Conservation (phyloP, 2,329 filamentous ascomycete species). For the Nannizziopsis barbatae region DNA sequence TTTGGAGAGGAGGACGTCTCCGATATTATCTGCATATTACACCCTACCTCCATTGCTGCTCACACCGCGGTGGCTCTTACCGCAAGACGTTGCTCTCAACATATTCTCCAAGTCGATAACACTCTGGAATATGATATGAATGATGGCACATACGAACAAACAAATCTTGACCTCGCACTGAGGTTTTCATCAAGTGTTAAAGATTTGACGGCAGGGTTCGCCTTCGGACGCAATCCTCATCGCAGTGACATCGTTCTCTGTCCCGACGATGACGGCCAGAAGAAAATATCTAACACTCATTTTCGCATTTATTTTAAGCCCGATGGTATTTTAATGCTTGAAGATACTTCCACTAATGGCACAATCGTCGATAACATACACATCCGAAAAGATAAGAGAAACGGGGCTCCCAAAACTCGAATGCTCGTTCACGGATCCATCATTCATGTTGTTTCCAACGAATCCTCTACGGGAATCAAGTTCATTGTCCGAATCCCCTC, state of each 20-base stretch:
- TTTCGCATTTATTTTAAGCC: slow-evolving; percentile 87
- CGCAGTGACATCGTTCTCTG: slow-evolving; percentile 63
- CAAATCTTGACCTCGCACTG: slow-evolving; percentile 56
- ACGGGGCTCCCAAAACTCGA: slow-evolving; percentile 38
- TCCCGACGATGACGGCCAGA: slow-evolving; percentile 53
- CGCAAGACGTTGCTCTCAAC: slow-evolving; percentile 42
- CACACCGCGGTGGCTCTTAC: slow-evolving; percentile 56
- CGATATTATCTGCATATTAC: slow-evolving; percentile 80
- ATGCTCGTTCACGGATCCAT: slow-evolving; percentile 63
- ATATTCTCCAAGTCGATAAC: slow-evolving; percentile 46
- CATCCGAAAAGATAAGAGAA: slow-evolving; percentile 44
- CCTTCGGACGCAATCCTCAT: slow-evolving; percentile 65
- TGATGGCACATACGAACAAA: slow-evolving; percentile 21
- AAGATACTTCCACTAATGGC: slow-evolving; percentile 92
- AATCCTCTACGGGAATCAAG: slow-evolving; percentile 51
- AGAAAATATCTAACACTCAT: slow-evolving; percentile 80
- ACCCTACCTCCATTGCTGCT: slow-evolving; percentile 64
- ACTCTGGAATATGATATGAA: slow-evolving; percentile 33
- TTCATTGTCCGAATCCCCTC: slow-evolving; percentile 81
- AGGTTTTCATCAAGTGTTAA: slow-evolving; percentile 64
- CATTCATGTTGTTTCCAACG: slow-evolving; percentile 53
- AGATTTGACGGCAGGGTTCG: slow-evolving; percentile 60
- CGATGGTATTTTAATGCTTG: slow-evolving; percentile 78
- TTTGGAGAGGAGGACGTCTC: slow-evolving; percentile 71
- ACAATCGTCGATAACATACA: slow-evolving; percentile 69